Evolutionary conservation across 78 protist genomes (phyloP), one percentile per base, ranked within the genome.

Genomic region (Polysphondylium violaceum): DNA sequence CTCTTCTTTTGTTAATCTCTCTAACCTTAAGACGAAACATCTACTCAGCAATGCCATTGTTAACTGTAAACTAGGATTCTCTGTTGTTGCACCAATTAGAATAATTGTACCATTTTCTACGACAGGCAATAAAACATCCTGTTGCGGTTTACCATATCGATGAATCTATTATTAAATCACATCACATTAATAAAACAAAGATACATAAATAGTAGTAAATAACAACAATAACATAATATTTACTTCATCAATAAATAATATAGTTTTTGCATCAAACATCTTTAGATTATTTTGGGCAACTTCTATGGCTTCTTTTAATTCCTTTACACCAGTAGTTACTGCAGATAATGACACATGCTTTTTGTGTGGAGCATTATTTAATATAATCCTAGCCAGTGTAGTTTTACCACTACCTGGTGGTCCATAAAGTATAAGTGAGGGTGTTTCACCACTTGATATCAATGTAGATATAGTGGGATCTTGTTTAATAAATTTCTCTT

Each of bases 71-170:
- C 94, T 71, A 19, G 97, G 97, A 44, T 95, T 95, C 85, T 95
- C 97, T 29, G 93, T 75, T 0, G 97, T 93, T 43, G 97, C 97
- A 17, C 97, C 97, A 6, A 95, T 85, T 11, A 95, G 65, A 5
- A 76, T 78, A 33, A 95, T 11, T n/a, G 27, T 29, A 29, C 97
- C 97, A 29, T 58, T n/a, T 60, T 92, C 97, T 21, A 95, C 58
- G 29, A 33, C 47, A 12, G 92, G 93, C 21, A 95, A 76, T 21
- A 95, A 43, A 33, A 44, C 71, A 56, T 95, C 97, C 65, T 95
- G 97, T 85, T 92, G 95, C 1, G 33, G 27, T 75, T 95, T 95
- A 47, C 53, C 78, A 44, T 75, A 95, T 35, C 91, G 11, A 43
- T 83, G 91, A 51, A 78, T 78, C 87, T 74, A 74, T 33, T 1